A percentile compares a stretch with the other conserved stretches of the same genome.
These are phyloP conservation scores for Mortierella polycephala DNA, from an alignment of 371 early-diverging fungal species.

Conservation along the genomic window DNA sequence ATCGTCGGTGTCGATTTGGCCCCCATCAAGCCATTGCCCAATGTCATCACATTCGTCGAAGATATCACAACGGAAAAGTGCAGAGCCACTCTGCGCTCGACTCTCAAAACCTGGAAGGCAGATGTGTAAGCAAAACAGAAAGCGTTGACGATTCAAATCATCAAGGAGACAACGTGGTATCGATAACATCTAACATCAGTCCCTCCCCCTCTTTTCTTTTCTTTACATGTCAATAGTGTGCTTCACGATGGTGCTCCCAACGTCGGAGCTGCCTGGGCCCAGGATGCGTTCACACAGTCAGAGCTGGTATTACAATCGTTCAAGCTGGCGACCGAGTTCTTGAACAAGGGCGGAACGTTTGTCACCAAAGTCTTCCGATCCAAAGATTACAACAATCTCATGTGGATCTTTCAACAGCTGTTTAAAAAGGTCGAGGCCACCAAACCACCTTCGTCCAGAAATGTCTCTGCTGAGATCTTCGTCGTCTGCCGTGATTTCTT, in stretches of 20 bases:
- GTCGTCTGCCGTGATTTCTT: constrained; percentile 96
- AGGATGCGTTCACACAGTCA: constrained; percentile 98
- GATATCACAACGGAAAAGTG: constrained; percentile 99
- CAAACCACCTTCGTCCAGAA: constrained; percentile 98
- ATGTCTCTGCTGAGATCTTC: constrained; percentile 99
- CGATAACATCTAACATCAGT: not conserved
- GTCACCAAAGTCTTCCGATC: constrained; percentile 99
- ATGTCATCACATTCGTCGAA: constrained; percentile 95
- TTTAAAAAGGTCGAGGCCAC: constrained; percentile 99
- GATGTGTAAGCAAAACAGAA: constrained; percentile 82
- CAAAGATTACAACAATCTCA: constrained; percentile 98
- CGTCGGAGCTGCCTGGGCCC: constrained; percentile 98
- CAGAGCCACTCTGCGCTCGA: constrained; percentile 82
- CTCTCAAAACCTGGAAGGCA: constrained; percentile 98
- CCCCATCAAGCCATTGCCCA: constrained; percentile 98
- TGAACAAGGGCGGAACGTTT: constrained; percentile 95
- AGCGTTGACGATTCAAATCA: not conserved
- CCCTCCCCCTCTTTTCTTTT: not conserved
- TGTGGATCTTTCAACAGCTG: constrained; percentile 98
- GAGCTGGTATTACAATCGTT: constrained; percentile 97
- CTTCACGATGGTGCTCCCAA: constrained; percentile 99
- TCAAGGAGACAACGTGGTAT: not conserved
- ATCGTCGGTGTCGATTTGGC: constrained; percentile 98
- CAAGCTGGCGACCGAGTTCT: constrained; percentile 96
- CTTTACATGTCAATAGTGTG: constrained; percentile 62